Evolutionary conservation across 768 basidiomycete species (phyloP), one percentile per base, ranked within the genome.

Genomic region (Lyophyllum shimeji): DNA sequence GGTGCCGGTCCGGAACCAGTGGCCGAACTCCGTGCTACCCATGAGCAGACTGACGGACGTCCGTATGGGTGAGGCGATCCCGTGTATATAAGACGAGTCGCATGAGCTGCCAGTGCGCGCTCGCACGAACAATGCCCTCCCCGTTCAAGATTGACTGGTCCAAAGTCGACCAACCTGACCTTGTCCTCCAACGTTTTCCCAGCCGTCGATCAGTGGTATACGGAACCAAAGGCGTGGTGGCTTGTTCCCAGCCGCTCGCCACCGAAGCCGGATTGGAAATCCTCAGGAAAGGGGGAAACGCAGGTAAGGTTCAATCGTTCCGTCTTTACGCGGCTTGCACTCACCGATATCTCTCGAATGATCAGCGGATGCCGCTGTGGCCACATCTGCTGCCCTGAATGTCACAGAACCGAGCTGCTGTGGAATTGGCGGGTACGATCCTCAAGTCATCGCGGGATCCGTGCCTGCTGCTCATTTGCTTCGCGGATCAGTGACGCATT

Each of bases 251-350:
- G 67, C 93, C 97, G 46, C 78, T 94, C 37, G 97, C 97, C 1
- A 86, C 88, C 15, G 89, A 91, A 66, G 95, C 93, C 17, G 97
- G 96, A 0, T 71, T 98, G 27, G 94, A 97, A 71, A 90, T 99
- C 60, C 75, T 99, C 23, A 79, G 87, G 51, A 89, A 87, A 69
- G 97, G 97, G 12, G 97, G 97, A 50, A 99, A 99, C 75, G 96
- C 96, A 63, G 95, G 93, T 91, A 66, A 46, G 76, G 4, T 43
- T 48, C 55, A 2, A 50, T 23, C 43, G 53, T 15, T 55, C 40
- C 18, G 21, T 62, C n/a, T 45, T 24, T n/a, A 39, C 13, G 7
- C 20, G 27, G 7, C 37, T 27, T 31, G 17, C 23, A 17, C 52
- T 50, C 17, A 46, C 52, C 42, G 37, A 29, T n/a, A n/a, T 17